phyloP scores from a whole-genome alignment of 2,329 filamentous ascomycete species.

The Fusarium sororula region DNA sequence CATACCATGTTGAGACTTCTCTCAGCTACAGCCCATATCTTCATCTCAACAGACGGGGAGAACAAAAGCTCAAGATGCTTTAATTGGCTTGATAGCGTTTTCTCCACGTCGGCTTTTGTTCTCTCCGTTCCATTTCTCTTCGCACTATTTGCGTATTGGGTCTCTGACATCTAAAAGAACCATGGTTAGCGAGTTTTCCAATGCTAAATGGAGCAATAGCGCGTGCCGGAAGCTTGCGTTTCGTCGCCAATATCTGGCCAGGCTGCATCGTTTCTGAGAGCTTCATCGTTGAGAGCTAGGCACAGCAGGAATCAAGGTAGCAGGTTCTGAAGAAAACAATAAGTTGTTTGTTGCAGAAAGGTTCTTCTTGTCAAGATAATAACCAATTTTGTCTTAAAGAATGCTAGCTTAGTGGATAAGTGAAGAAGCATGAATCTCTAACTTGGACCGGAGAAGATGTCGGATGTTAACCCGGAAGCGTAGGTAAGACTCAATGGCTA shows the following conservation, averaged over 20 bases:
- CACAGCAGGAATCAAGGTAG: too few relatives aligned
- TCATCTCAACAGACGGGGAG: neutral
- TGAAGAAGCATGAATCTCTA: neutral
- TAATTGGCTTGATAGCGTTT: neutral
- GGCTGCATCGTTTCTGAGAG: neutral
- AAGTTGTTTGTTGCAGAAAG: rapidly evolving
- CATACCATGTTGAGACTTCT: neutral
- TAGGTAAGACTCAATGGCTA: too few relatives aligned
- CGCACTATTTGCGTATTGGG: neutral
- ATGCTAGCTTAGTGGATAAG: neutral
- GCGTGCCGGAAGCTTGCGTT: neutral
- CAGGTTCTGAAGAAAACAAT: too few relatives aligned
- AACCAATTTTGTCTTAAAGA: rapidly evolving
- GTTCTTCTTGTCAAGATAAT: neutral
- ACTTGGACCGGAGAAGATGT: neutral
- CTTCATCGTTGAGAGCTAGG: neutral
- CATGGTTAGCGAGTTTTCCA: rapidly evolving
- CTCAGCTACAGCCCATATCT: neutral
- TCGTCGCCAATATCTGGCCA: neutral
- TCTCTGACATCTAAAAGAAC: neutral
- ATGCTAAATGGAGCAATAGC: rapidly evolving
- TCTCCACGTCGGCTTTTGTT: neutral
- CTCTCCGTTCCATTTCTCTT: neutral
- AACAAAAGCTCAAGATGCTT: neutral
- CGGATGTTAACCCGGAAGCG: neutral